These are phyloP conservation scores for Thecamonas trahens DNA, from an alignment of 78 protist species.

Conservation along the genomic window DNA sequence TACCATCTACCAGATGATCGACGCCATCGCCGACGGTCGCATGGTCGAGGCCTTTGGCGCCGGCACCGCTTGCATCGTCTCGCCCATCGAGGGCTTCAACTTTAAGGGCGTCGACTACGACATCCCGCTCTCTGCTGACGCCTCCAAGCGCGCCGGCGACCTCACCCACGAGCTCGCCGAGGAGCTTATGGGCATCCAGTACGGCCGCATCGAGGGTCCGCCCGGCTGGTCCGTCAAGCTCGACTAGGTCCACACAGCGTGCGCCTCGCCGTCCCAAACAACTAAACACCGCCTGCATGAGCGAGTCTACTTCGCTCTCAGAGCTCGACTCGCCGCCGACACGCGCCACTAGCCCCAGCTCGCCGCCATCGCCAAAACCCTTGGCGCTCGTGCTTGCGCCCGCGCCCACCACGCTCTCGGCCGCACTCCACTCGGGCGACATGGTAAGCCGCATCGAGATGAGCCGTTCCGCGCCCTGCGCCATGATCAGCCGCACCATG, in stretches of 20 bases:
- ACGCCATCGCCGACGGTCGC: conserved; percentile 63
- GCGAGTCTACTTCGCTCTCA: too few relatives aligned
- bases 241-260: neutral
- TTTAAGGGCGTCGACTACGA: conserved; percentile 63
- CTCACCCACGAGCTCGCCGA: neutral
- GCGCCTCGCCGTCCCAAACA: neutral
- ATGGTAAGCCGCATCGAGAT: too few relatives aligned
- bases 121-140: neutral
- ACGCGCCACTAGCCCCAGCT: too few relatives aligned
- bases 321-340: too few relatives aligned
- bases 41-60: conserved; percentile 89
- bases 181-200: conserved; percentile 4
- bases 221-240: neutral
- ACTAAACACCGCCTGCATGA: neutral
- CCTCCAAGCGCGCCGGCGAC: neutral
- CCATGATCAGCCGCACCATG: too few relatives aligned
- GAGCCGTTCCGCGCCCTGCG: too few relatives aligned
- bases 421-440: too few relatives aligned
- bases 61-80: conserved; percentile 96
- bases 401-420: too few relatives aligned
- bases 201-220: neutral
- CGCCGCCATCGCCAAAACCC: too few relatives aligned
- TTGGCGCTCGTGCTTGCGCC: too few relatives aligned
- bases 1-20: conserved; percentile 75
- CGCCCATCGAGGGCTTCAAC: conserved; percentile 70